A percentile compares a stretch with the other conserved stretches of the same genome.
phyloP scores from a whole-genome alignment of 306 rosid genomes.

The Quercus mongolica region DNA sequence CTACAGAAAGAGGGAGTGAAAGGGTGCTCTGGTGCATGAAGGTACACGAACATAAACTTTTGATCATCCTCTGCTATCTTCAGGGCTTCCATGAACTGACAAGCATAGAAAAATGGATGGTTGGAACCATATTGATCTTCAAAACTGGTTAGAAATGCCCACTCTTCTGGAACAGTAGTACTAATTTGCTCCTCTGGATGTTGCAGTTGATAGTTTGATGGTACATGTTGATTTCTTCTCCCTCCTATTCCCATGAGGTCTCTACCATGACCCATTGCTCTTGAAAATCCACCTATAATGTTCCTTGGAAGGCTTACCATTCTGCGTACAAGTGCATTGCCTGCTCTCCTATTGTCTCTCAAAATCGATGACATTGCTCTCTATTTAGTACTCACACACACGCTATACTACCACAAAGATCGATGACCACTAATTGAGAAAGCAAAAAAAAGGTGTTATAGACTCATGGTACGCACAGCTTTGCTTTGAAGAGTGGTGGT shows the following conservation, averaged over 20 bases:
- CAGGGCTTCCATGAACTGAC: conserved; percentile 44
- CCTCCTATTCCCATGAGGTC: no score
- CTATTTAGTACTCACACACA: not conserved
- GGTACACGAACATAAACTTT: conserved; percentile 73
- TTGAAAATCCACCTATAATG: conserved; percentile 55
- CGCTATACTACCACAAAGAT: not conserved
- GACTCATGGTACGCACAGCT: not conserved
- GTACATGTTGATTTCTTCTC: no score
- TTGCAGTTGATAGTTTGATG: no score
- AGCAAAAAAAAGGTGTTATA: not conserved
- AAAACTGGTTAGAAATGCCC: conserved; percentile 43
- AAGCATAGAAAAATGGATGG: conserved; percentile 71
- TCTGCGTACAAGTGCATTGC: conserved; percentile 47
- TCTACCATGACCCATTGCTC: conserved; percentile 4
- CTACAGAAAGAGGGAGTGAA: conserved; percentile 56
- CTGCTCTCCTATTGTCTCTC: conserved; percentile 39
- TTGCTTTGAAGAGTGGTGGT: not conserved
- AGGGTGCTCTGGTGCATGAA: conserved; percentile 74
- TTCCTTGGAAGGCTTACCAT: conserved; percentile 60
- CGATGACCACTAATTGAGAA: not conserved
- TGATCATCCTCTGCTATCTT: conserved; percentile 63
- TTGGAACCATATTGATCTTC: conserved; percentile 55
- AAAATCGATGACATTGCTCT: conserved; percentile 33
- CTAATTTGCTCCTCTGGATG: no score
- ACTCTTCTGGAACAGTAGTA: no score